Percentiles rank a stretch among this genome's conserved stretches.
phyloP scores from a whole-genome alignment of 2,329 filamentous ascomycete genomes.

The Cordyceps militaris region DNA sequence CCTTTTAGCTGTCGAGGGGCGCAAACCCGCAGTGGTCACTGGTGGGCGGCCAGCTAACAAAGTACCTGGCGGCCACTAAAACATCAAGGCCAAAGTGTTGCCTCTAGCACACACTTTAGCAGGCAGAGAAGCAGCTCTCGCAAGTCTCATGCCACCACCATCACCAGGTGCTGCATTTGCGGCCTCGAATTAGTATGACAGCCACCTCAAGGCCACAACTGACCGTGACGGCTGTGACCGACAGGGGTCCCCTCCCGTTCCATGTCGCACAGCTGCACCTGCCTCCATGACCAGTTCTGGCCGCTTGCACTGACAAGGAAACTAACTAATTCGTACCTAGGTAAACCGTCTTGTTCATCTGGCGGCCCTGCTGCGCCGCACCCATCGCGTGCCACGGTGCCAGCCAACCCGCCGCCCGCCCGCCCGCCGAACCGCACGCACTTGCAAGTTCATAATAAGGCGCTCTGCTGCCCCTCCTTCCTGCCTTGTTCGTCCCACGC shows the following conservation, averaged over 20 bases:
- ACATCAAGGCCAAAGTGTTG: no score
- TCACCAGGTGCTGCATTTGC: background rate
- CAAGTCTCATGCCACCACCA: no score
- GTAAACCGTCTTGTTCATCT: background rate
- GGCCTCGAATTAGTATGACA: background rate
- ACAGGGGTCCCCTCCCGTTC: constrained; percentile 11
- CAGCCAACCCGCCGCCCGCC: background rate
- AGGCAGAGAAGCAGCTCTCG: no score
- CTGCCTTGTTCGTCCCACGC: background rate
- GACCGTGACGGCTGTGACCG: background rate
- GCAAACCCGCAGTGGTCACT: background rate
- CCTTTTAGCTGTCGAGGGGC: background rate
- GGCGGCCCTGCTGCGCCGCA: background rate
- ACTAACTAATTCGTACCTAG: background rate
- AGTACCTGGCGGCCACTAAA: no score
- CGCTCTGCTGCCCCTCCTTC: constrained; percentile 7
- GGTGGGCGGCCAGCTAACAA: no score
- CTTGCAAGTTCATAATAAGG: background rate
- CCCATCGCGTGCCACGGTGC: background rate
- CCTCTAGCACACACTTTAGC: no score
- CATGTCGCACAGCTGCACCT: constrained; percentile 3
- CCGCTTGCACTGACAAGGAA: constrained; percentile 1
- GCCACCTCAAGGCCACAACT: background rate
- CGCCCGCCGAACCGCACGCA: background rate
- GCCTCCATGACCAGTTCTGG: background rate